Conservation (phyloP, 768 basidiomycete genomes). For the Cystofilobasidium ferigula region DNA sequence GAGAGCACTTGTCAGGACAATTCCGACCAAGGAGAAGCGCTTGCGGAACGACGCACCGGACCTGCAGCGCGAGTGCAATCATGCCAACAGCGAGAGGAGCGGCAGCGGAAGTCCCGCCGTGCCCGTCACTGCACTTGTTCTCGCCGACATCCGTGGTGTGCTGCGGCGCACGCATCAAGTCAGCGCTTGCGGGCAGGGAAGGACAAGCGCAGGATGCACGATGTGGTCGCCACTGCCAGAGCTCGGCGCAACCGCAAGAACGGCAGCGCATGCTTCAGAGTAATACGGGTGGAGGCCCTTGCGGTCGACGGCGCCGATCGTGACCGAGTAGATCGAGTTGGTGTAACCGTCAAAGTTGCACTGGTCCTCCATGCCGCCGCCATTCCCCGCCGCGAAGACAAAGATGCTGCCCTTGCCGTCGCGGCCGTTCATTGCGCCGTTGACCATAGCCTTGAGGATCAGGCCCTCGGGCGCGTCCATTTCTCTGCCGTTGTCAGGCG, state of each 20-base stretch:
- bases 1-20: conserved; percentile 4
- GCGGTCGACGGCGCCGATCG: conserved; percentile 87
- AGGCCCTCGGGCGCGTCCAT: conserved; percentile 91
- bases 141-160: conserved; percentile 89
- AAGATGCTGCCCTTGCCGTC: conserved; percentile 82
- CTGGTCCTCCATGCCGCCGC: conserved; percentile 79
- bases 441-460: conserved; percentile 85
- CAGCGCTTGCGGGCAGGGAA: not conserved
- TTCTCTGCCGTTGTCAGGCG: conserved; percentile 80
- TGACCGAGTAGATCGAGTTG: conserved; percentile 91
- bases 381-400: conserved; percentile 96
- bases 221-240: conserved; percentile 90
- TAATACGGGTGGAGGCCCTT: conserved; percentile 92
- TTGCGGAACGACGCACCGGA: conserved; percentile 48
- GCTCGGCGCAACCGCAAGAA: conserved; percentile 90
- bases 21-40: conserved; percentile 2
- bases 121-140: conserved; percentile 63
- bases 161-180: conserved; percentile 42
- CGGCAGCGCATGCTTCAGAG: conserved; percentile 94
- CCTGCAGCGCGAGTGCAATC: conserved; percentile 77
- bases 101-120: conserved; percentile 95
- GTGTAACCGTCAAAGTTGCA: conserved; percentile 99
- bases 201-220: conserved; percentile 46
- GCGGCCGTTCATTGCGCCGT: conserved; percentile 83
- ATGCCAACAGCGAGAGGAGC: conserved; percentile 94